Evolutionary conservation across 1,139 yeast genomes (phyloP).

Genomic region (Yamadazyma sp.): DNA sequence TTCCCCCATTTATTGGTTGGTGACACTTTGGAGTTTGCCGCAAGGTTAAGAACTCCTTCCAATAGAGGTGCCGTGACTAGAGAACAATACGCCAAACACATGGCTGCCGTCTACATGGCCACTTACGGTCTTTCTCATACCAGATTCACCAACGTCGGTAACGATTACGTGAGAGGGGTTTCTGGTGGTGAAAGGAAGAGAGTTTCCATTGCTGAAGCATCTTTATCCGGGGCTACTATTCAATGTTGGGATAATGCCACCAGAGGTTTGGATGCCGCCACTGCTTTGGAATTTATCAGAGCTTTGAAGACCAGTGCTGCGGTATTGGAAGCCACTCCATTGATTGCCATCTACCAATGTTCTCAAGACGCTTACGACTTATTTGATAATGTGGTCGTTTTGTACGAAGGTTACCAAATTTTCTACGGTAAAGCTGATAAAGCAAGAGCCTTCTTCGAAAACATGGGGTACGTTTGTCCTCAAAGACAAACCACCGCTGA

Average conservation of each 20-base stretch:
- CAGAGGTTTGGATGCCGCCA: slow-evolving; percentile 61
- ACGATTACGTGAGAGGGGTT: slow-evolving; percentile 39
- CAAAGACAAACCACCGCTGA: slow-evolving; percentile 83
- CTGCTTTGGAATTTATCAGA: slow-evolving; percentile 68
- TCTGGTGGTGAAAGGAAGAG: slow-evolving; percentile 49
- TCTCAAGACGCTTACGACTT: slow-evolving; percentile 70
- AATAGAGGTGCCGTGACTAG: slow-evolving; percentile 40
- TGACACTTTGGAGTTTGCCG: slow-evolving; percentile 49
- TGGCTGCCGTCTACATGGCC: slow-evolving; percentile 45
- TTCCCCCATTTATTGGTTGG: slow-evolving; percentile 55
- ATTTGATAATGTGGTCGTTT: slow-evolving; percentile 71
- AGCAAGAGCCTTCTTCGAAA: slow-evolving; percentile 45
- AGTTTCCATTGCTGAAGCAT: slow-evolving; percentile 45
- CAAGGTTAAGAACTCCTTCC: slow-evolving; percentile 42
- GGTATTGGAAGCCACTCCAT: slow-evolving; percentile 57
- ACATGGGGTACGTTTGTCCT: slow-evolving; percentile 60
- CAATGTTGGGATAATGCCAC: slow-evolving; percentile 68
- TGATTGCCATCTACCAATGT: slow-evolving; percentile 82
- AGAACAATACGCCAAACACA: slow-evolving; percentile 40
- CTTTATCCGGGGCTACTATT: slow-evolving; percentile 35
- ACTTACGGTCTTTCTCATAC: slow-evolving; percentile 40
- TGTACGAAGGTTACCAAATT: slow-evolving; percentile 78
- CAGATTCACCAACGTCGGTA: slow-evolving; percentile 35
- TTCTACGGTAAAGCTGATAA: slow-evolving; percentile 61
- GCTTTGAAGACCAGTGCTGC: slow-evolving; percentile 67